phyloP scores from a whole-genome alignment of 2,329 filamentous ascomycete genomes.

The Dothistroma septosporum region DNA sequence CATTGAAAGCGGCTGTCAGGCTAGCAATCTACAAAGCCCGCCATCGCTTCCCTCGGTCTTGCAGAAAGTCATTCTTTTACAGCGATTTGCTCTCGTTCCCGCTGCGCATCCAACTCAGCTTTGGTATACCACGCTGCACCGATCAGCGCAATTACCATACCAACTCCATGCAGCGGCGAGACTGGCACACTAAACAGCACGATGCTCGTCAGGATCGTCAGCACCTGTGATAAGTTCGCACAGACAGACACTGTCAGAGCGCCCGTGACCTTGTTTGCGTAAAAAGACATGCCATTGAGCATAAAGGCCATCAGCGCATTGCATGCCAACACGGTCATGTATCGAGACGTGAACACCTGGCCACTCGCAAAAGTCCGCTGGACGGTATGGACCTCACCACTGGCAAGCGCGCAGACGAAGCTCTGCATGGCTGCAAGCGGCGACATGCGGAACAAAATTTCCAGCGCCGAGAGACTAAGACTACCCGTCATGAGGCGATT shows the following conservation, averaged over 20 bases:
- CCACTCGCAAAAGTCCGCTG: background rate
- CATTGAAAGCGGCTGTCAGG: no score
- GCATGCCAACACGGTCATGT: background rate
- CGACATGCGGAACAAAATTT: conserved; percentile 59
- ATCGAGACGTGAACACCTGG: background rate
- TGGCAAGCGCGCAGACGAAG: conserved; percentile 49
- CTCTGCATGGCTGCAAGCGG: conserved; percentile 57
- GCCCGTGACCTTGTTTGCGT: conserved; percentile 32
- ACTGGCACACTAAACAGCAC: conserved; percentile 34
- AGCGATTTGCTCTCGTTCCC: background rate
- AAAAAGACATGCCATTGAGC: conserved; percentile 35
- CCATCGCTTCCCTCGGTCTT: no score
- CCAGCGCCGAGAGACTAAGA: conserved; percentile 51
- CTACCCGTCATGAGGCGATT: conserved; percentile 63
- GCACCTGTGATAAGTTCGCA: conserved; percentile 34
- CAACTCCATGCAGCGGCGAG: conserved; percentile 46
- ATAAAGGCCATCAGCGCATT: conserved; percentile 33
- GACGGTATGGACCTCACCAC: conserved; percentile 36
- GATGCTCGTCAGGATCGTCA: conserved; percentile 35
- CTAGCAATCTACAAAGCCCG: no score
- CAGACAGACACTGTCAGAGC: conserved; percentile 34
- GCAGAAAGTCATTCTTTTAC: background rate
- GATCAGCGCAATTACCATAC: conserved; percentile 50
- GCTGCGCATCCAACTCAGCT: conserved; percentile 46
- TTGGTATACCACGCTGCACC: conserved; percentile 57